phyloP scores from a whole-genome alignment of 257 asterid genomes.

The Galeopsis tetrahit region DNA sequence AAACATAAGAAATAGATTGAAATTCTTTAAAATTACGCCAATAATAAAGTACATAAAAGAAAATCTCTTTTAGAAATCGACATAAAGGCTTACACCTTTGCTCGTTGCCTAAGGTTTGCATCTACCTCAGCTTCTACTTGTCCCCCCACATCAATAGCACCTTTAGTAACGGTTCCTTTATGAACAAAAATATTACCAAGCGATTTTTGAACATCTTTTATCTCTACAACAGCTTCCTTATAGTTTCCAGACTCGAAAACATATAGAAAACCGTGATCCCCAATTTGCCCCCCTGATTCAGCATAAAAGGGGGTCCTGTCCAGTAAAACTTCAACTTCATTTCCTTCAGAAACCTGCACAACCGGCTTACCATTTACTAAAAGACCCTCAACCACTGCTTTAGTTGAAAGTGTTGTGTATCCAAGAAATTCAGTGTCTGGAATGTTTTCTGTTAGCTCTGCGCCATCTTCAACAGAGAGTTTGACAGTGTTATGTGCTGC shows the following conservation, averaged over 20 bases:
- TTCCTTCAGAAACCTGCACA: constrained; percentile 73
- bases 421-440: constrained; percentile 88
- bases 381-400: constrained; percentile 79
- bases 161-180: constrained; percentile 76
- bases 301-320: constrained; percentile 93
- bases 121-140: constrained; percentile 91
- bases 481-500: constrained; percentile 92
- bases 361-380: constrained; percentile 76
- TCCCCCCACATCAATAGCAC: constrained; percentile 68
- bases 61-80: neutral
- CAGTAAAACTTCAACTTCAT: constrained; percentile 82
- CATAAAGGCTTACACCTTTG: constrained; percentile 57
- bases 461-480: constrained; percentile 77
- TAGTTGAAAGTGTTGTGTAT: constrained; percentile 62
- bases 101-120: constrained; percentile 81
- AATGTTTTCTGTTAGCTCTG: constrained; percentile 62
- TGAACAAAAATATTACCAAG: constrained; percentile 76
- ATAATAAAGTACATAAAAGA: neutral
- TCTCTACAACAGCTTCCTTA: constrained; percentile 62
- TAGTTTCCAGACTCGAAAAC: constrained; percentile 46
- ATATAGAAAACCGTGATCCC: constrained; percentile 74
- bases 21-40: constrained; percentile 4
- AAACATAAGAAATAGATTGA: constrained; percentile 20
- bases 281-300: constrained; percentile 97
- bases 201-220: constrained; percentile 83